phyloP scores from a whole-genome alignment of 345 rosid species.

The Gossypium thurberi region DNA sequence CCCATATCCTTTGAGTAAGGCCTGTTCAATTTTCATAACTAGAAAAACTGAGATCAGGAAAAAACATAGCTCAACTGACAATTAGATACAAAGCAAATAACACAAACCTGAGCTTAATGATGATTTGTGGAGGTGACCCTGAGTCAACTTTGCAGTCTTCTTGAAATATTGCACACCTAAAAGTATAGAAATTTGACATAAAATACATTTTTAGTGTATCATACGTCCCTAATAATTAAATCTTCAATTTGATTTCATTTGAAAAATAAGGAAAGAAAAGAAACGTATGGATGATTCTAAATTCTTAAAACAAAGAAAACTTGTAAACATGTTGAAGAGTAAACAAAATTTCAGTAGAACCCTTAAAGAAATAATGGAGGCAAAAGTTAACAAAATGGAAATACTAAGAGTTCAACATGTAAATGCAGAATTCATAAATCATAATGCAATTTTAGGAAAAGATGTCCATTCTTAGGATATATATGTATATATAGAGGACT shows the following conservation, averaged over 20 bases:
- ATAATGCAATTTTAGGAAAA: background rate
- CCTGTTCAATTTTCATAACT: constrained; percentile 43
- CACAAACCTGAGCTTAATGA: constrained; percentile 70
- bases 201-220: background rate
- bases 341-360: background rate
- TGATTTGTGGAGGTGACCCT: constrained; percentile 54
- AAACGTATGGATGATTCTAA: background rate
- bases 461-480: background rate
- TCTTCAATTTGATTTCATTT: background rate
- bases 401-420: constrained; percentile 2
- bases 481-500: background rate
- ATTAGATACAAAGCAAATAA: constrained; percentile 12
- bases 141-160: constrained; percentile 75
- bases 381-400: background rate
- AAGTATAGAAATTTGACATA: constrained; percentile 12
- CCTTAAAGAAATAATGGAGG: background rate
- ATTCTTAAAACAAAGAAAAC: background rate
- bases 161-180: constrained; percentile 78
- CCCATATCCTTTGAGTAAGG: constrained; percentile 94
- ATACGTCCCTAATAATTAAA: background rate
- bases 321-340: background rate
- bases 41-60: constrained; percentile 14
- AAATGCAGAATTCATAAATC: background rate
- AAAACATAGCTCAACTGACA: constrained; percentile 12
- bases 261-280: background rate